Percentiles rank a stretch among this genome's conserved stretches.
phyloP scores from a whole-genome alignment of 2,329 filamentous ascomycete species.

The Colletotrichum theobromicola region DNA sequence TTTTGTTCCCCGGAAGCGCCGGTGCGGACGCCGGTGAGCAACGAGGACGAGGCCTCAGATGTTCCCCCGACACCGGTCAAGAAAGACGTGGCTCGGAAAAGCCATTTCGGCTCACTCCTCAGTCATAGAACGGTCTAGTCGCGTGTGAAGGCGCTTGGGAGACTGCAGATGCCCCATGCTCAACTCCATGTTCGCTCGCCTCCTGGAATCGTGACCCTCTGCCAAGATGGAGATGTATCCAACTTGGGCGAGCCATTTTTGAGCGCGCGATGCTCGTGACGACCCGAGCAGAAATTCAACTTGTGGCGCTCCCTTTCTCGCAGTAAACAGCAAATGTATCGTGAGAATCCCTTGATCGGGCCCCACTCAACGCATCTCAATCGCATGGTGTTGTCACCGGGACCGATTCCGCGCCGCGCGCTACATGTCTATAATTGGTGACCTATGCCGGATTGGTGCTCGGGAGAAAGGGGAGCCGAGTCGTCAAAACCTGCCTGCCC shows the following conservation, averaged over 20 bases:
- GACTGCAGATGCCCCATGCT: neutral
- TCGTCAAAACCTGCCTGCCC: constrained; percentile 3
- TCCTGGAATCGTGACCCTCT: neutral
- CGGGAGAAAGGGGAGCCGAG: neutral
- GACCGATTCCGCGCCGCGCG: neutral
- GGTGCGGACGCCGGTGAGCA: neutral
- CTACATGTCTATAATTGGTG: neutral
- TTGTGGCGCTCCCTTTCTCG: neutral
- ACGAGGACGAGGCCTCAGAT: neutral
- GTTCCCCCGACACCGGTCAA: neutral
- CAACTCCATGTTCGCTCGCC: neutral
- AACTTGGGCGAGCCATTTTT: neutral
- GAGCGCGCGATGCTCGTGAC: neutral
- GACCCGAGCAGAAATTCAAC: neutral
- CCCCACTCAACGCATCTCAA: neutral
- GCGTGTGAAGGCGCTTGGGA: neutral
- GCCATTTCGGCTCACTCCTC: neutral
- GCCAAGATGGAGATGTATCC: neutral
- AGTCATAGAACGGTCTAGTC: neutral
- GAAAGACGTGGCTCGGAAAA: neutral
- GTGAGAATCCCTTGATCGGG: neutral
- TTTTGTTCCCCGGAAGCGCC: neutral
- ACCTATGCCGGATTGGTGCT: neutral
- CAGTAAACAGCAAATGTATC: neutral
- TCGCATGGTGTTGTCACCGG: neutral